Evolutionary conservation across 352 stramenopile genomes (phyloP).

Genomic region (Pythium guiyangense): DNA sequence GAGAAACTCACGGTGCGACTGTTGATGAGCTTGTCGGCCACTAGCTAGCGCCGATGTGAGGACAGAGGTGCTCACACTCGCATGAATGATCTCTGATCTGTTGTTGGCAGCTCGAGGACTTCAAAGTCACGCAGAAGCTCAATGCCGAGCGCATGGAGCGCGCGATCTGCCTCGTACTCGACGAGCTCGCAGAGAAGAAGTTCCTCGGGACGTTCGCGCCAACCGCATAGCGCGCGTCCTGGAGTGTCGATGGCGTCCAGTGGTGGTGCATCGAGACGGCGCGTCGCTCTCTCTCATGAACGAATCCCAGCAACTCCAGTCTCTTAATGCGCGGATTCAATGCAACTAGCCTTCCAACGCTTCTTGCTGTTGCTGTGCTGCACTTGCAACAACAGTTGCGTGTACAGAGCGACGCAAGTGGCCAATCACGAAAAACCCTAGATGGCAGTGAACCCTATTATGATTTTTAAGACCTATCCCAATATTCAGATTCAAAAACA

Average conservation of each 20-base stretch:
- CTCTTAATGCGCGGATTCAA: neutral
- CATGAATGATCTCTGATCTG: neutral
- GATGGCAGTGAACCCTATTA: no score
- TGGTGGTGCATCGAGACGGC: neutral
- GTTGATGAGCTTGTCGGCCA: no score
- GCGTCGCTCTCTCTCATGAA: neutral
- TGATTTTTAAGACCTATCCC: no score
- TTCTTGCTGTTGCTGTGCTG: no score
- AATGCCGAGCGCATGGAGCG: slow-evolving; percentile 69
- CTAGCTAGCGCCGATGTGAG: no score
- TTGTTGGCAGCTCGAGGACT: slow-evolving; percentile 41
- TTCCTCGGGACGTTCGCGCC: slow-evolving; percentile 23
- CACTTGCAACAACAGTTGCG: no score
- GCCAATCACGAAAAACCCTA: no score
- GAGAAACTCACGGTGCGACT: slow-evolving; percentile 57
- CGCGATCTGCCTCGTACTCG: slow-evolving; percentile 53
- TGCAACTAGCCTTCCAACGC: no score
- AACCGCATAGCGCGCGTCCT: neutral
- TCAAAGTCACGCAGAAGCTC: slow-evolving; percentile 72
- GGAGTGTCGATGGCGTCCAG: neutral
- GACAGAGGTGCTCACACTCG: neutral
- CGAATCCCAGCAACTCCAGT: neutral
- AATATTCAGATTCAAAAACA: no score
- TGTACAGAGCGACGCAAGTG: no score
- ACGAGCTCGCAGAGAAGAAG: slow-evolving; percentile 34